phyloP scores from a whole-genome alignment of 192 early-diverging fungal genomes.

The Backusella morwellensis region DNA sequence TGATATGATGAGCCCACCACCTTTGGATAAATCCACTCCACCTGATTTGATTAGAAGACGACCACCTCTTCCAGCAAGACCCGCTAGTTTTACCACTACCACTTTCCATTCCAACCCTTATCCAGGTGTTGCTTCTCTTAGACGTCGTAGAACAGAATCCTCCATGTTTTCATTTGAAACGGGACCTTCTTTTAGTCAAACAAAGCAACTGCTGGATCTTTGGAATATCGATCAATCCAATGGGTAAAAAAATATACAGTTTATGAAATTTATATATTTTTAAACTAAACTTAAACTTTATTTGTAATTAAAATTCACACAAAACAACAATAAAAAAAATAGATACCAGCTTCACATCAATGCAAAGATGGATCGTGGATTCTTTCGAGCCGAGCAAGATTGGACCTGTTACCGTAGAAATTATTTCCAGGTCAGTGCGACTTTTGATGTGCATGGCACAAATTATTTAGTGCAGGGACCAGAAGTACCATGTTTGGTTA shows the following conservation, averaged over 20 bases:
- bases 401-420: constrained; percentile 97
- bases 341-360: constrained; percentile 61
- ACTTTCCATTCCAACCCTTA: constrained; percentile 29
- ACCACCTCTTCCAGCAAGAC: constrained; percentile 11
- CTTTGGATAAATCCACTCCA: neutral
- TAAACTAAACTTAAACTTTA: neutral
- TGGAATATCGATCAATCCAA: constrained; percentile 59
- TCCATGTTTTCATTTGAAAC: constrained; percentile 48
- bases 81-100: constrained; percentile 22
- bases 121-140: constrained; percentile 16
- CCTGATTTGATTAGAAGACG: constrained; percentile 22
- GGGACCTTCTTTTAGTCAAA: constrained; percentile 68
- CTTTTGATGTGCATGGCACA: constrained; percentile 46
- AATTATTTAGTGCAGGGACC: constrained; percentile 42
- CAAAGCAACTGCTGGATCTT: constrained; percentile 62
- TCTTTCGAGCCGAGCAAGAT: constrained; percentile 75
- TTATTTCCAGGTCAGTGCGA: constrained; percentile 83
- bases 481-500: constrained; percentile 67
- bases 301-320: neutral
- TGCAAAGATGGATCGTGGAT: constrained; percentile 83
- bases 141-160: constrained; percentile 42
- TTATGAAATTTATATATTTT: neutral
- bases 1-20: constrained; percentile 20
- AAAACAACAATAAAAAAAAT: neutral
- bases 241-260: constrained; percentile 31